A percentile compares a stretch with the other conserved stretches of the same genome.
Conservation (phyloP, 2,329 filamentous ascomycete species). For the Lomentospora prolificans region DNA sequence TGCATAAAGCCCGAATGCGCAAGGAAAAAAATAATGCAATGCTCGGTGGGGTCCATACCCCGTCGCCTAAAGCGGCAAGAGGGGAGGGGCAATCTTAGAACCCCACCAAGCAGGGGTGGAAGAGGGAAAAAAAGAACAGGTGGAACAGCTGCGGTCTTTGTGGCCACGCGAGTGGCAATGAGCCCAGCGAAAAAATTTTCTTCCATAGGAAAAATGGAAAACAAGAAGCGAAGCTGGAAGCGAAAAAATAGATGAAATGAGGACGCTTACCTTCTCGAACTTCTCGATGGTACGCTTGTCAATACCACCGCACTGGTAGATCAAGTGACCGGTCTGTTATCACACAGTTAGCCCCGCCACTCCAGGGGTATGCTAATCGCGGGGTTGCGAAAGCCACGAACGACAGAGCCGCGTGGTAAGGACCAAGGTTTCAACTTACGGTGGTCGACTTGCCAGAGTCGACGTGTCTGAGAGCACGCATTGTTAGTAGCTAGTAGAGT, state of each 20-base stretch:
- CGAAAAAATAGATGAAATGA: slow-evolving; percentile 12
- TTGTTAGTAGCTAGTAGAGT: slow-evolving; percentile 13
- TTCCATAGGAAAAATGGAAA: neutral
- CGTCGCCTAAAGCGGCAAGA: slow-evolving; percentile 1
- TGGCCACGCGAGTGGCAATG: slow-evolving; percentile 12
- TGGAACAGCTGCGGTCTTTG: slow-evolving; percentile 12
- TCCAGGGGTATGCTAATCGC: slow-evolving; percentile 12
- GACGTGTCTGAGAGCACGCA: slow-evolving; percentile 61
- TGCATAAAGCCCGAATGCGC: neutral
- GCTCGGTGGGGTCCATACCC: neutral
- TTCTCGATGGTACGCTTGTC: slow-evolving; percentile 99
- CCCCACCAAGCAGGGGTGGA: slow-evolving; percentile 5
- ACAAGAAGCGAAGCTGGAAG: slow-evolving; percentile 11
- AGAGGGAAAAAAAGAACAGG: slow-evolving; percentile 10
- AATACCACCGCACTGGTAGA: slow-evolving; percentile 99
- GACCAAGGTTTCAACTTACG: slow-evolving; percentile 45
- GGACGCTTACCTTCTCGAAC: slow-evolving; percentile 80
- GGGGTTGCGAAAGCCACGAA: neutral
- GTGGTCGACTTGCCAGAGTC: slow-evolving; percentile 99
- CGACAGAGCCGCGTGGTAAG: neutral
- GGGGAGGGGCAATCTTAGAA: neutral
- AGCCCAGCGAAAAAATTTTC: neutral
- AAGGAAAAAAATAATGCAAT: neutral
- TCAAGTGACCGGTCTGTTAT: slow-evolving; percentile 69
- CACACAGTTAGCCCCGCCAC: slow-evolving; percentile 14